phyloP scores from a whole-genome alignment of 1,139 yeast species.

The Hanseniaspora sp. region DNA sequence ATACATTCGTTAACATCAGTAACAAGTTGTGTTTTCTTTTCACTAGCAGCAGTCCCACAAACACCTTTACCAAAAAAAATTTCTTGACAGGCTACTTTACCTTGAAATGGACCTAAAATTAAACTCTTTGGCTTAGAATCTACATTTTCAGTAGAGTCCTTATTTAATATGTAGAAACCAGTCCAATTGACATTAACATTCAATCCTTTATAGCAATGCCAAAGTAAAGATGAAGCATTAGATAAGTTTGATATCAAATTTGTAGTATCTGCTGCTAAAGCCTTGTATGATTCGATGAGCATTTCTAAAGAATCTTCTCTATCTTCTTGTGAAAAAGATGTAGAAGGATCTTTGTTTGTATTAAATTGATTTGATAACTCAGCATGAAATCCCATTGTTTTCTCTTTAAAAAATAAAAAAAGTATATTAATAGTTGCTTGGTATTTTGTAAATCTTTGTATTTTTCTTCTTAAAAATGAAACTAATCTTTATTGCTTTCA shows the following conservation, averaged over 20 bases:
- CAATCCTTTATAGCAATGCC: constrained; percentile 74
- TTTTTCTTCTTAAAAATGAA: too few species aligned
- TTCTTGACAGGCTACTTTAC: constrained; percentile 87
- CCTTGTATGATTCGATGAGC: constrained; percentile 51
- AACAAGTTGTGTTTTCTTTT: constrained; percentile 56
- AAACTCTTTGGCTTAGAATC: constrained; percentile 34
- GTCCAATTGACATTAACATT: constrained; percentile 71
- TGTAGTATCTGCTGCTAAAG: constrained; percentile 48
- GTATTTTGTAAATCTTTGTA: too few species aligned
- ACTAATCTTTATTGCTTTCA: too few species aligned
- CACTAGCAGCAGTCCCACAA: constrained; percentile 71
- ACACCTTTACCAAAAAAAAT: constrained; percentile 77
- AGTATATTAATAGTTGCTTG: too few species aligned
- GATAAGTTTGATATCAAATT: constrained; percentile 88
- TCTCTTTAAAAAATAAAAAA: too few species aligned
- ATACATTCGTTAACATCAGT: constrained; percentile 66
- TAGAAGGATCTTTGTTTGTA: constrained; percentile 44
- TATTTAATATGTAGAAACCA: constrained; percentile 59
- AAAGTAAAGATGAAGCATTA: constrained; percentile 71
- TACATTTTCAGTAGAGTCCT: constrained; percentile 20
- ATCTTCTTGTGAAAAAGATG: constrained; percentile 22
- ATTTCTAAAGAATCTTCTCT: constrained; percentile 51
- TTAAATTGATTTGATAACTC: constrained; percentile 42
- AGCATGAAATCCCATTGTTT: constrained; percentile 13
- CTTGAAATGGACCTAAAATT: constrained; percentile 86